These are phyloP conservation scores for Penicillium taxi DNA, from an alignment of 495 filamentous ascomycete species.

Conservation along the genomic window DNA sequence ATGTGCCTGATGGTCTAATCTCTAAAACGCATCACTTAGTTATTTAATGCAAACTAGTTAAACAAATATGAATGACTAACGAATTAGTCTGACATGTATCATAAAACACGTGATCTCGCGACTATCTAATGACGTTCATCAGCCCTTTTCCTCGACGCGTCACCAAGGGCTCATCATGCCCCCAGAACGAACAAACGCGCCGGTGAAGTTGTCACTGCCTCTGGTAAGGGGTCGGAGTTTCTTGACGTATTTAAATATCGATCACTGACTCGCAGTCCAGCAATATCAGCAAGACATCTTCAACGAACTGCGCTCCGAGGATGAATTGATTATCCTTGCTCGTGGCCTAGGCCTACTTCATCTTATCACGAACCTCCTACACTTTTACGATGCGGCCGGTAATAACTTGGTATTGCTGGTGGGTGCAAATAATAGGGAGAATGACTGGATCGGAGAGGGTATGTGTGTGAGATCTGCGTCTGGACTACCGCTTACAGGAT, in stretches of 20 bases:
- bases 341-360: constrained; percentile 87
- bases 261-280: constrained; percentile 25
- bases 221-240: constrained; percentile 49
- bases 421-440: constrained; percentile 88
- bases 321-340: constrained; percentile 87
- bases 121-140: constrained; percentile 1
- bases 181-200: constrained; percentile 49
- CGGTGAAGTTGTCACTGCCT: constrained; percentile 89
- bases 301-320: constrained; percentile 78
- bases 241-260: constrained; percentile 3
- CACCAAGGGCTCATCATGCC: constrained; percentile 42
- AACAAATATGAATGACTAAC: too few relatives aligned
- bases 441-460: constrained; percentile 86
- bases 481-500: constrained; percentile 5
- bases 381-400: constrained; percentile 92
- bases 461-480: constrained; percentile 7
- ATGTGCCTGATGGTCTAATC: too few relatives aligned
- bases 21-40: too few relatives aligned
- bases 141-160: constrained; percentile 15
- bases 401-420: constrained; percentile 86
- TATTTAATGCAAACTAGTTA: too few relatives aligned
- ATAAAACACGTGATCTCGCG: constrained; percentile 33
- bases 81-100: too few relatives aligned
- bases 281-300: constrained; percentile 89
- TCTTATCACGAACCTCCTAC: constrained; percentile 85